Conservation (phyloP, 2,329 filamentous ascomycete species). For the Penicillium griseofulvum region DNA sequence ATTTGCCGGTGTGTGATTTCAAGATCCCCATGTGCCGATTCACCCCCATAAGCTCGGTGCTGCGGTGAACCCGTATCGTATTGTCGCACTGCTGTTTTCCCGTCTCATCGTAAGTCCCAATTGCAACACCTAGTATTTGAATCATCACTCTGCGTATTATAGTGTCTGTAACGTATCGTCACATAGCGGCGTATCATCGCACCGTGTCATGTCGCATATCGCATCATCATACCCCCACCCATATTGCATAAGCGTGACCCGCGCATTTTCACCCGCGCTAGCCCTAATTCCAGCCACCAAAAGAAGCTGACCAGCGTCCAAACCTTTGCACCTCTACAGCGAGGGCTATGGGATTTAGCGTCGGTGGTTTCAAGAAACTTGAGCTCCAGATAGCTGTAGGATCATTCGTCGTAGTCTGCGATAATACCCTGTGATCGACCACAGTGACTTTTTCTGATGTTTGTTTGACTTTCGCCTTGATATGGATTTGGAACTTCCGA, state of each 20-base stretch:
- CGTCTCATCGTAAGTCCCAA: neutral
- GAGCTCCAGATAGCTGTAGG: neutral
- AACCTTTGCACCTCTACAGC: too few relatives aligned
- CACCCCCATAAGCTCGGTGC: neutral
- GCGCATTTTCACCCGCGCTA: neutral
- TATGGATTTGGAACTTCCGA: accelerated
- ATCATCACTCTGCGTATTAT: neutral
- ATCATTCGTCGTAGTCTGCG: neutral
- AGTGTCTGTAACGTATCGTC: too few relatives aligned
- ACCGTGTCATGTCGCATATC: neutral
- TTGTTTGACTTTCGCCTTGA: neutral
- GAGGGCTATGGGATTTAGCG: too few relatives aligned
- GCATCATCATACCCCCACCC: neutral
- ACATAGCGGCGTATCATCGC: neutral
- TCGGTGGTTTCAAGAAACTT: neutral
- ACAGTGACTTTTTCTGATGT: neutral
- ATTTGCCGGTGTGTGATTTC: neutral
- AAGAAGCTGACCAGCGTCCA: neutral
- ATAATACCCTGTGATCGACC: neutral
- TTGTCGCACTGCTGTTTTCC: neutral
- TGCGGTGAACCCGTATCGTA: neutral
- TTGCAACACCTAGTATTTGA: neutral
- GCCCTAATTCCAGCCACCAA: neutral
- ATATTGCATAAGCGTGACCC: neutral
- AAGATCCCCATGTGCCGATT: neutral